Percentiles rank a stretch among this genome's conserved stretches.
phyloP scores from a whole-genome alignment of 805 yeast genomes.

The Saturnispora diversa region DNA sequence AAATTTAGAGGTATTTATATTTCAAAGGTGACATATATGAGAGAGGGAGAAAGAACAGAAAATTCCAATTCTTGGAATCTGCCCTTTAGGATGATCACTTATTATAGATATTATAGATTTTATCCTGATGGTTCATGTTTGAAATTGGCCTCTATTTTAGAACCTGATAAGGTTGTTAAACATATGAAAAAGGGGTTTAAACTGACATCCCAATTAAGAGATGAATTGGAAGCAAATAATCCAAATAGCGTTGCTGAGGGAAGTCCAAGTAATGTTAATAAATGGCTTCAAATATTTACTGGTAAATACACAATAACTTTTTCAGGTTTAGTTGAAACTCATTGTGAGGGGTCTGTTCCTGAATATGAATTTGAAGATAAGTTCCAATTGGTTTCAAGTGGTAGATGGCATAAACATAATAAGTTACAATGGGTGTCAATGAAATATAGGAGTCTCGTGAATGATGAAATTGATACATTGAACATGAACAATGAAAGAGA shows the following conservation, averaged over 20 bases:
- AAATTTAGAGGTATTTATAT: constrained; percentile 81
- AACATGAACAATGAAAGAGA: constrained; percentile 66
- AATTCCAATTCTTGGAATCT: constrained; percentile 58
- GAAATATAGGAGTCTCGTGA: constrained; percentile 34
- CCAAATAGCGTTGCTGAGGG: no score
- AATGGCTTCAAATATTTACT: constrained; percentile 2
- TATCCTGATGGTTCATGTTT: constrained; percentile 70
- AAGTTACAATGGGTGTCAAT: constrained; percentile 66
- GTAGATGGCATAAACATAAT: constrained; percentile 52
- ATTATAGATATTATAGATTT: constrained; percentile 78
- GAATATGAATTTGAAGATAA: constrained; percentile 58
- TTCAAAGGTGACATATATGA: constrained; percentile 72
- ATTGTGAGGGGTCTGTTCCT: constrained; percentile 49
- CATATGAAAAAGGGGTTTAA: constrained; percentile 31
- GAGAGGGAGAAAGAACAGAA: constrained; percentile 72
- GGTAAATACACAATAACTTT: constrained; percentile 55
- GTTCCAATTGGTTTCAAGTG: constrained; percentile 50
- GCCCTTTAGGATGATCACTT: constrained; percentile 79
- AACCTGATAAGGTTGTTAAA: constrained; percentile 63
- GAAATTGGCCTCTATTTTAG: constrained; percentile 60
- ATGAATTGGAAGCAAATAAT: constrained; percentile 17
- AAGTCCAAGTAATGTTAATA: no score
- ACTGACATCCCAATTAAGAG: constrained; percentile 18
- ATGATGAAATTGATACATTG: constrained; percentile 29
- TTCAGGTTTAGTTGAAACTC: constrained; percentile 46